Evolutionary conservation across 768 basidiomycete genomes (phyloP).

Genomic region (Daedaleopsis nitida): DNA sequence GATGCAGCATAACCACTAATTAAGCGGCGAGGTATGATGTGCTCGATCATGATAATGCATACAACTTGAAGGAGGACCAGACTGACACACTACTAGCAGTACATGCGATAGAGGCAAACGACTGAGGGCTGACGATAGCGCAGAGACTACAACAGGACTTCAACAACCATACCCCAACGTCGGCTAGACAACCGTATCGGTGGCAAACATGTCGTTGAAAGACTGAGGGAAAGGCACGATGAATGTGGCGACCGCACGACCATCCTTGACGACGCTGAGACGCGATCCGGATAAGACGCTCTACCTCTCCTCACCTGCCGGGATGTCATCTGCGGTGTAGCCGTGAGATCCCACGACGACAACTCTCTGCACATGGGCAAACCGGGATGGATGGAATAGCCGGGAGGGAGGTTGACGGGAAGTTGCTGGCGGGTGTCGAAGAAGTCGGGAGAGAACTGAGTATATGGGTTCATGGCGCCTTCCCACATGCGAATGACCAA

Average conservation of each 20-base stretch:
- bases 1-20: too few species aligned
- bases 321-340: neutral
- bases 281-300: neutral
- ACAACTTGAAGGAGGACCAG: too few species aligned
- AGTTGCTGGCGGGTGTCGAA: neutral
- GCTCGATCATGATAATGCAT: too few species aligned
- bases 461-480: neutral
- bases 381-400: neutral
- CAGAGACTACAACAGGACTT: too few species aligned
- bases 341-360: slow-evolving; percentile 3
- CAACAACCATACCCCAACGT: too few species aligned
- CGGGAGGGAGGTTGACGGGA: slow-evolving; percentile 1
- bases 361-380: neutral
- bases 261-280: neutral
- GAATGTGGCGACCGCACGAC: neutral
- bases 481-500: slow-evolving; percentile 5
- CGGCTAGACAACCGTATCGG: too few species aligned
- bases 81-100: too few species aligned
- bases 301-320: neutral
- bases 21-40: too few species aligned
- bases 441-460: slow-evolving; percentile 3
- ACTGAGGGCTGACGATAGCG: too few species aligned
- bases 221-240: neutral
- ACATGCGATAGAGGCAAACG: too few species aligned
- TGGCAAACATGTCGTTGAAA: too few species aligned